phyloP scores from a whole-genome alignment of 371 early-diverging fungal species.

The Saksenaea vasiformis region DNA sequence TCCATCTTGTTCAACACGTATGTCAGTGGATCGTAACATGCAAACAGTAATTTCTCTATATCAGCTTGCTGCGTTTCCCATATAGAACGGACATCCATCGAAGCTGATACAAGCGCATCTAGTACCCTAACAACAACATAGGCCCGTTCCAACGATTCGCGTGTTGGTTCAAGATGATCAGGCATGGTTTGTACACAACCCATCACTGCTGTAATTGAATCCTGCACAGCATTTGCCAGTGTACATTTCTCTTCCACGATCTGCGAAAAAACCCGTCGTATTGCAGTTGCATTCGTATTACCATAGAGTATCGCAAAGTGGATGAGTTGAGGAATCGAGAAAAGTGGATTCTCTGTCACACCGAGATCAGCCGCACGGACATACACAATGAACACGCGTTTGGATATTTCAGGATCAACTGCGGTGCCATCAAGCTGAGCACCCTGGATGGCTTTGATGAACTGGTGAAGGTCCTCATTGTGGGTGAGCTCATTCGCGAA shows the following conservation, averaged over 20 bases:
- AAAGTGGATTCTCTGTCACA: background rate
- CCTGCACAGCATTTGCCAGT: background rate
- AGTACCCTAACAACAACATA: conserved; percentile 15
- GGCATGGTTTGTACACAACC: background rate
- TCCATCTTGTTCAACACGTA: background rate
- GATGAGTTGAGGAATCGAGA: conserved; percentile 7
- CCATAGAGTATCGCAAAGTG: conserved; percentile 17
- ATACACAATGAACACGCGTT: conserved; percentile 16
- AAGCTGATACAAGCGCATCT: conserved; percentile 14
- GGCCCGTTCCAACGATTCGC: background rate
- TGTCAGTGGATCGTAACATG: conserved; percentile 4
- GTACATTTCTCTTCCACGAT: background rate
- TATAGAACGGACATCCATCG: background rate
- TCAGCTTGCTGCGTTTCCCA: background rate
- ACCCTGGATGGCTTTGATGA: conserved; percentile 5
- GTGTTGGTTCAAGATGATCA: background rate
- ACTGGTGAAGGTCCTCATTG: conserved; percentile 13
- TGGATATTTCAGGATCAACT: conserved; percentile 9
- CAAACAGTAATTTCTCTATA: conserved; percentile 2
- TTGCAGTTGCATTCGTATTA: conserved; percentile 5
- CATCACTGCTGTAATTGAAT: background rate
- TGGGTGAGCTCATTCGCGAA: conserved; percentile 8
- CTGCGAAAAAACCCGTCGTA: conserved; percentile 13
- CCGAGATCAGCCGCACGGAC: conserved; percentile 10
- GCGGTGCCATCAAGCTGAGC: conserved; percentile 10